Percentiles rank a stretch among this genome's conserved stretches.
These are phyloP conservation scores for Przewalskia tangutica DNA, from an alignment of 257 asterid genomes.

Conservation along the genomic window DNA sequence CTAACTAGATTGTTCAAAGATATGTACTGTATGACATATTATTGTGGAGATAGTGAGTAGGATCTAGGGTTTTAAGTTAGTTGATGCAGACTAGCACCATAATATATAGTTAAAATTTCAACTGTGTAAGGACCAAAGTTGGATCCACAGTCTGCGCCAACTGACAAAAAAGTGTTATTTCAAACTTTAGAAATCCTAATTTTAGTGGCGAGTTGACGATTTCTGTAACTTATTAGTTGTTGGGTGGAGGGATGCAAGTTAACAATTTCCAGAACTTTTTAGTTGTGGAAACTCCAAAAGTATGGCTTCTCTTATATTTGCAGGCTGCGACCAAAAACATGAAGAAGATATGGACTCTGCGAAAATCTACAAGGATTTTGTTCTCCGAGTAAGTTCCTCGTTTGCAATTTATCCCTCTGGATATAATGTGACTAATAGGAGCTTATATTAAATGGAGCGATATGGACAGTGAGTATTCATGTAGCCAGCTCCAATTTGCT, in stretches of 20 bases:
- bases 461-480: neutral
- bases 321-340: constrained; percentile 92
- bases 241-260: neutral
- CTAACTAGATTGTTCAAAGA: neutral
- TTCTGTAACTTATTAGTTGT: neutral
- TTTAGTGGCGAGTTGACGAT: no score
- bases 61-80: neutral
- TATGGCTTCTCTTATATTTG: neutral
- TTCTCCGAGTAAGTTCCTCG: constrained; percentile 67
- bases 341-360: constrained; percentile 92
- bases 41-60: neutral
- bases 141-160: neutral
- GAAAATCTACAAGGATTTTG: constrained; percentile 66
- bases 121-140: neutral
- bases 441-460: neutral
- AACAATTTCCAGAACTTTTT: neutral
- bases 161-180: neutral
- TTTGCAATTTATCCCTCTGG: neutral
- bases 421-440: neutral
- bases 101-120: neutral
- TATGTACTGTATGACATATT: neutral
- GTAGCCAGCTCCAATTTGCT: neutral
- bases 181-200: no score
- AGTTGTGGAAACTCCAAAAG: no score
- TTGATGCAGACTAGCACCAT: neutral